Percentiles rank a stretch among this genome's conserved stretches.
These are phyloP conservation scores for Rhizopus stolonifer DNA, from an alignment of 371 early-diverging fungal species.

Conservation along the genomic window DNA sequence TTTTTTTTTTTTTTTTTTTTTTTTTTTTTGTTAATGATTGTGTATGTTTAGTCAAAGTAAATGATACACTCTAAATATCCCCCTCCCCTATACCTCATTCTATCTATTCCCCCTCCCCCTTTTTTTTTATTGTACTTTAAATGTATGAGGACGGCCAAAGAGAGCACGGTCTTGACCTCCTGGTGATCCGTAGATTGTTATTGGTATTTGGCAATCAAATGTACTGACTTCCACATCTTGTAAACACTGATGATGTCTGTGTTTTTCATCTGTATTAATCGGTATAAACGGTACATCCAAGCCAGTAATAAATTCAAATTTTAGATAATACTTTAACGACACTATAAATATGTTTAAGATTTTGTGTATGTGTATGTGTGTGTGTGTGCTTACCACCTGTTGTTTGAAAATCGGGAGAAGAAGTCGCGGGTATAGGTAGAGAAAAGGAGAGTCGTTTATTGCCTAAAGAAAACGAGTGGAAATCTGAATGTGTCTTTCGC, in stretches of 20 bases:
- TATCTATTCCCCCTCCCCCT: background rate
- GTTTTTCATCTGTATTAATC: constrained; percentile 59
- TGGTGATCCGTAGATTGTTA: constrained; percentile 66
- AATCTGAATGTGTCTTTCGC: constrained; percentile 73
- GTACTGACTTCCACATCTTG: constrained; percentile 68
- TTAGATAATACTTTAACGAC: constrained; percentile 67
- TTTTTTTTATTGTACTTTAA: constrained; percentile 15
- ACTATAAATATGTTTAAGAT: constrained; percentile 36
- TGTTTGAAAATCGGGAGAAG: constrained; percentile 77
- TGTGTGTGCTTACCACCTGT: constrained; percentile 60
- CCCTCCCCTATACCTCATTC: background rate
- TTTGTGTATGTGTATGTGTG: background rate
- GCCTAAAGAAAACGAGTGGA: constrained; percentile 76
- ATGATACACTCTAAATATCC: too few species aligned
- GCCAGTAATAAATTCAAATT: constrained; percentile 75
- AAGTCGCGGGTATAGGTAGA: constrained; percentile 68
- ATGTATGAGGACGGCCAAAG: constrained; percentile 42
- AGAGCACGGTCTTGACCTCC: constrained; percentile 45
- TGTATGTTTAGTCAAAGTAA: too few species aligned
- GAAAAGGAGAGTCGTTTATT: constrained; percentile 65
- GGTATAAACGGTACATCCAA: constrained; percentile 49
- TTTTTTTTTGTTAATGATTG: too few species aligned
- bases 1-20: too few species aligned
- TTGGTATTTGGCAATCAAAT: constrained; percentile 79
- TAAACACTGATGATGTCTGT: constrained; percentile 61